Base-by-base conservation (phyloP, 2,329 filamentous ascomycete genomes). In the Diaporthe destruens region DNA sequence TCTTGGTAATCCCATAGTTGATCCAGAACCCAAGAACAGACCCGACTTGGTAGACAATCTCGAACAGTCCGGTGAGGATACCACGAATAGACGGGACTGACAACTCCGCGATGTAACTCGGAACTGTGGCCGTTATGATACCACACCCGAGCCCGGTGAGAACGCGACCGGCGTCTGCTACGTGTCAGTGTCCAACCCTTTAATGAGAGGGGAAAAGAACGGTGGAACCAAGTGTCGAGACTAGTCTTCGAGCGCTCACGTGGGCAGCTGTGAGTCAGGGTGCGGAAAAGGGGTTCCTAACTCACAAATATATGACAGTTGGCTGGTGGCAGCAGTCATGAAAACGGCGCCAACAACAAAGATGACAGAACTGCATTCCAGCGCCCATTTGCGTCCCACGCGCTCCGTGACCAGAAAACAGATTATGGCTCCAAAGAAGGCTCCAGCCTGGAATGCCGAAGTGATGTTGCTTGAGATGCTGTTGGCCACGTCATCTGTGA, bases 101-200 rank as follows among this genome's bases (percentile, higher is more conserved):
- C 69, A 88, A 86, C 78, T 92, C 90, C 12, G 89, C 87, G 72
- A 91, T 89, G 78, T 92, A 92, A 44, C 89, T 86, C 3, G 90
- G 90, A 3, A 92, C 87, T 7, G 87, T 88, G 77, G 88, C 89
- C 11, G 85, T 87, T 77, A 89, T 84, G 53, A 88, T 79, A n/a
- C 88, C 89, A 57, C 89, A 85, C 25, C 87, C 88, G 78, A 88
- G 85, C 1, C 89, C 88, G 1, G 87, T 88, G 44, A 90, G 81
- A 74, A 88, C 87, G 14, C 90, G 87, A 0, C 90, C 71, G 85
- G 84, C 77, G 86, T 90, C 89, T 91, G 25, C 12, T 23, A 88
- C 12, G 81, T 80, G n/a, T 88, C 79, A 69, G 87, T 83, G 81
- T 18, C 87, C 47, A 25, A 23, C 42, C 3, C 47, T 51, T 12